phyloP scores from a whole-genome alignment of 768 basidiomycete genomes.

The Termitomyces bulborhizus region DNA sequence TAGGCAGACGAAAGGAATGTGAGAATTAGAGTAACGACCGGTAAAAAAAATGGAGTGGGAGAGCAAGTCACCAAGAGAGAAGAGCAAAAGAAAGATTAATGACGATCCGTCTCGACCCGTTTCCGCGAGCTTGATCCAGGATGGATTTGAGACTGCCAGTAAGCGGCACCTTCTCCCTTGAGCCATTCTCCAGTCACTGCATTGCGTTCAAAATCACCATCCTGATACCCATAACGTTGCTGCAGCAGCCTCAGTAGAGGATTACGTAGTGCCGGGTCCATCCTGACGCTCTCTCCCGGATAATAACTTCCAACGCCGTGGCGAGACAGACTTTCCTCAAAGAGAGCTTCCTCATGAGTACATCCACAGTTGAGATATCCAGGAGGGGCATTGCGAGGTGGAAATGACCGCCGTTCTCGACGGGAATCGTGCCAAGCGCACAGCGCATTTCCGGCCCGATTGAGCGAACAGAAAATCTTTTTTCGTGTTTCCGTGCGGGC shows the following conservation, averaged over 20 bases:
- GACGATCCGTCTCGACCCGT: conserved; percentile 24
- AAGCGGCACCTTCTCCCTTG: conserved; percentile 53
- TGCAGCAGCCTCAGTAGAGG: conserved; percentile 70
- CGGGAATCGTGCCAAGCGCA: conserved; percentile 90
- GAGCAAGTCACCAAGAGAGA: background rate
- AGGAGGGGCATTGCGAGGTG: conserved; percentile 74
- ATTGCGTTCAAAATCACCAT: conserved; percentile 82
- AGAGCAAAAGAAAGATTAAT: conserved; percentile 9
- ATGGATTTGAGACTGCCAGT: conserved; percentile 58
- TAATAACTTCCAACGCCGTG: conserved; percentile 78
- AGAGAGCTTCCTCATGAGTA: conserved; percentile 77
- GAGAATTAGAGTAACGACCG: conserved; percentile 15
- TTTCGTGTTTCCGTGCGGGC: conserved; percentile 68
- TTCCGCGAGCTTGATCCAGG: conserved; percentile 26
- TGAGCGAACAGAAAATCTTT: conserved; percentile 71
- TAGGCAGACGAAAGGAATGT: conserved; percentile 2
- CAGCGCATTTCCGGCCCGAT: conserved; percentile 83
- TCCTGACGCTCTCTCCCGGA: conserved; percentile 80
- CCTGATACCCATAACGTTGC: conserved; percentile 69
- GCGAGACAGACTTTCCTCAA: conserved; percentile 77
- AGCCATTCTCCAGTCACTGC: conserved; percentile 59
- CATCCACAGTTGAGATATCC: conserved; percentile 84
- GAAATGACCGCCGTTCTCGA: conserved; percentile 69
- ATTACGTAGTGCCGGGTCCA: conserved; percentile 84
- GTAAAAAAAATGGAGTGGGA: background rate